Percentiles rank a stretch among this genome's conserved stretches.
Conservation (phyloP, 257 asterid species). For the Petunia secreta region DNA sequence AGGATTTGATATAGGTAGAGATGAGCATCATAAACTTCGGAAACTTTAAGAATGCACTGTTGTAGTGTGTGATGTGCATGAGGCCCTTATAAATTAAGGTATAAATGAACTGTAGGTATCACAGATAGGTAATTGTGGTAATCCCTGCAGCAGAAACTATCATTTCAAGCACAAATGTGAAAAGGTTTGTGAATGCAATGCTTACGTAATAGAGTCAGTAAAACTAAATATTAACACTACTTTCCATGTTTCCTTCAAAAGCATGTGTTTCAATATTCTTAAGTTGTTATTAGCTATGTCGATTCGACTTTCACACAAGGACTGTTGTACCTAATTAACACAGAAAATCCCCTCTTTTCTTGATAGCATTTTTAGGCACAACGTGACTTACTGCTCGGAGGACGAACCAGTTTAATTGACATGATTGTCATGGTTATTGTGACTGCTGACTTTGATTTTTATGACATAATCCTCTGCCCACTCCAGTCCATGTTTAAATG, state of each 20-base stretch:
- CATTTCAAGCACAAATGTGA: background rate
- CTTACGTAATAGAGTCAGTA: background rate
- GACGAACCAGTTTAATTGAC: background rate
- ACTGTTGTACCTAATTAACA: background rate
- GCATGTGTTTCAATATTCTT: background rate
- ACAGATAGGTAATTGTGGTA: background rate
- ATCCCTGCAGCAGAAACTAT: background rate
- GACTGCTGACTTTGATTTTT: background rate
- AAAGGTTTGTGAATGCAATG: background rate
- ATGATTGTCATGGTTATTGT: background rate
- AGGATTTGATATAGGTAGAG: background rate
- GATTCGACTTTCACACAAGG: background rate
- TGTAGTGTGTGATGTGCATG: background rate
- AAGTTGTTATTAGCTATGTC: background rate
- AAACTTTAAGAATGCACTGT: background rate
- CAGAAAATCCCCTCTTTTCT: background rate
- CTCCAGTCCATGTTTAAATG: background rate
- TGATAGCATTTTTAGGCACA: background rate
- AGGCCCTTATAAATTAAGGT: too few species aligned
- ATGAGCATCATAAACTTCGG: background rate
- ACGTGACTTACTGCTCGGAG: background rate
- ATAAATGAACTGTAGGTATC: background rate
- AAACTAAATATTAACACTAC: background rate
- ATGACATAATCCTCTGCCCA: background rate
- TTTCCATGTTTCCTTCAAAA: background rate